Base-by-base conservation (phyloP, 495 filamentous ascomycete genomes). In the Usnea hakonensis region DNA sequence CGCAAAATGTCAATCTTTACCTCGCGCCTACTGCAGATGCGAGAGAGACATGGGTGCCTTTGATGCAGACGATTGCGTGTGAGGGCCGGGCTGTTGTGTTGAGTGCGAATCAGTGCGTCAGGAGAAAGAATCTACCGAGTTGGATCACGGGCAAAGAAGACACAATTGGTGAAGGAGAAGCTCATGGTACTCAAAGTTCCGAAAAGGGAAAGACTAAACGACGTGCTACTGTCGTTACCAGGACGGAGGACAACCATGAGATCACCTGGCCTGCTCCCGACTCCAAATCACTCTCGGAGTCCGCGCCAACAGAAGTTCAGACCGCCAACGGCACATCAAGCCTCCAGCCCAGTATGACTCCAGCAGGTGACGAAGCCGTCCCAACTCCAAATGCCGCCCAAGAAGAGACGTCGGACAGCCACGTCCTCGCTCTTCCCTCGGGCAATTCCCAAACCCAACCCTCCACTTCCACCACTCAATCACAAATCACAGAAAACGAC, bases 1-100 rank as follows among this genome's bases (percentile, higher is more conserved):
- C 83, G 3, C 93, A 97, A 73, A 95, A 96, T 69, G 87, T 96
- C 61, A 95, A 93, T 69, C 77, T 97, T 26, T 97, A 95, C 68
- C 84, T 97, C 19, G 91, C 93, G 0, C 93, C 93, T 0, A 97
- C 92, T 2, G 93, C 93, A 11, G 93, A 97, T 73, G 83, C 78
- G 26, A 81, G 92, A 43, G 87, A 93, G 68, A 86, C 90, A 1
- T 97, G 93, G 93, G 73, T 89, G 17, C 76, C 87, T 1, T 80
- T 95, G 0, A 86, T 97, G 84, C 81, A 86, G 21, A 95, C 94
- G 0, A 78, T 90, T 19, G 93, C 84, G 2, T 78, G 82, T 50
- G 93, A 97, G 70, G 88, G 90, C 10, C 78, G 93, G 32, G 87
- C 89, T 56, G 90, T 92, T 64, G 91, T 97, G n/a, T 74, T 97